Evolutionary conservation across 2,329 filamentous ascomycete genomes (phyloP).

Genomic region (Dendrostoma leiphaemia): DNA sequence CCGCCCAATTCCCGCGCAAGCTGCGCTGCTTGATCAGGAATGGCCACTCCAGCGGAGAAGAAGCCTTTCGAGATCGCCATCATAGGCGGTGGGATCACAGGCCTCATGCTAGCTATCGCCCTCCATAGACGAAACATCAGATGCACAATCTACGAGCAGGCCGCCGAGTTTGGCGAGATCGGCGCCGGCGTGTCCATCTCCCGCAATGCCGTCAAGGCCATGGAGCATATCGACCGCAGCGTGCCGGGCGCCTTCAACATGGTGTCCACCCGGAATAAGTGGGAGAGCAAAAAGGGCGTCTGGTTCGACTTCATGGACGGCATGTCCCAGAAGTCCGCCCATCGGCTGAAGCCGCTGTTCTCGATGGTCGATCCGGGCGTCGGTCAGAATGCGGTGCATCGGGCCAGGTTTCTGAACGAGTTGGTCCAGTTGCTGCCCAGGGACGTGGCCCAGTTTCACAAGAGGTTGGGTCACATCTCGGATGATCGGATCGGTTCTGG

Average conservation of each 20-base stretch:
- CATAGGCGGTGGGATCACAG: slow-evolving; percentile 40
- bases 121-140: slow-evolving; percentile 29
- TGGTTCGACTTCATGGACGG: slow-evolving; percentile 29
- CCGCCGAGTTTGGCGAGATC: slow-evolving; percentile 32
- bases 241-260: slow-evolving; percentile 27
- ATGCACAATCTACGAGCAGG: slow-evolving; percentile 35
- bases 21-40: not conserved
- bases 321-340: slow-evolving; percentile 14
- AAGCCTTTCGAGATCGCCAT: slow-evolving; percentile 33
- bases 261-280: slow-evolving; percentile 26
- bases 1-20: not conserved
- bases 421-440: slow-evolving; percentile 24
- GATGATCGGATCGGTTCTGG: slow-evolving; percentile 17
- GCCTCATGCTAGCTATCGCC: slow-evolving; percentile 33
- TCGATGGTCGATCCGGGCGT: slow-evolving; percentile 16
- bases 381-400: slow-evolving; percentile 24
- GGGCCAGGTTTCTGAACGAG: slow-evolving; percentile 27
- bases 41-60: not conserved
- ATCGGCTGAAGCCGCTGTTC: slow-evolving; percentile 21
- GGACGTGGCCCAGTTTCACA: slow-evolving; percentile 24
- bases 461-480: slow-evolving; percentile 30
- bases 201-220: slow-evolving; percentile 32
- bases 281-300: slow-evolving; percentile 19
- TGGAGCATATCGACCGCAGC: slow-evolving; percentile 27
- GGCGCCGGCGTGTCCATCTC: slow-evolving; percentile 36